phyloP scores from a whole-genome alignment of 2,329 filamentous ascomycete genomes.

The Dothideomycetes sp. region DNA sequence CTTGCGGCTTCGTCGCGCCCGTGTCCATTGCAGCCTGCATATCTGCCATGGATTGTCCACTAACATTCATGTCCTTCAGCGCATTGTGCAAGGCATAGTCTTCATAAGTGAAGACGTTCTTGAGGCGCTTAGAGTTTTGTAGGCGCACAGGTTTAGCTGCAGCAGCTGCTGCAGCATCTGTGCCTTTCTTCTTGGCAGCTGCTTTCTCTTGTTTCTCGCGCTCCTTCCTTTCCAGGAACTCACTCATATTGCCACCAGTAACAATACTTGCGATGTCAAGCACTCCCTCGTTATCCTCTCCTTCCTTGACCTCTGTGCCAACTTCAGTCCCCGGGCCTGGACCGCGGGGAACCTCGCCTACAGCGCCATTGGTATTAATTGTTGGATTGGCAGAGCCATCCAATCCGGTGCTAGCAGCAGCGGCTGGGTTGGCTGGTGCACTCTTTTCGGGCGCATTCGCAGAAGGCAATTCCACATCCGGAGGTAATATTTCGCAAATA shows the following conservation, averaged over 20 bases:
- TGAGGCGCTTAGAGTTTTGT: slow-evolving; percentile 61
- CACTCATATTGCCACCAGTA: slow-evolving; percentile 61
- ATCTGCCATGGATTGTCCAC: slow-evolving; percentile 34
- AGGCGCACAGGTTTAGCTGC: slow-evolving; percentile 48
- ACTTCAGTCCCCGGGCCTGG: slow-evolving; percentile 45
- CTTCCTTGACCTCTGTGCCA: slow-evolving; percentile 37
- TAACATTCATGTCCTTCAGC: slow-evolving; percentile 39
- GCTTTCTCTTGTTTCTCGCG: slow-evolving; percentile 62
- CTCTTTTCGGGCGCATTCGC: slow-evolving; percentile 28
- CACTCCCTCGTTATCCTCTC: slow-evolving; percentile 58
- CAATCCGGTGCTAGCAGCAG: slow-evolving; percentile 45
- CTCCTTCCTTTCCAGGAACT: slow-evolving; percentile 59
- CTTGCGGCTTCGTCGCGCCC: slow-evolving; percentile 26
- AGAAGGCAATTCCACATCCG: slow-evolving; percentile 42
- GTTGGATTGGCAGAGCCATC: slow-evolving; percentile 33
- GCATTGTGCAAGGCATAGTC: slow-evolving; percentile 48
- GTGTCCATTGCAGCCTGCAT: slow-evolving; percentile 42
- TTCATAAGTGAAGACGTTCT: slow-evolving; percentile 64
- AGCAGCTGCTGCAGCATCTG: slow-evolving; percentile 44
- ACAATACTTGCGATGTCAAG: slow-evolving; percentile 79
- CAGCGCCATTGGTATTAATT: slow-evolving; percentile 26
- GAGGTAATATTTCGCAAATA: slow-evolving; percentile 50
- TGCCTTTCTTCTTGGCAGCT: slow-evolving; percentile 45
- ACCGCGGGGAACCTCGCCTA: slow-evolving; percentile 37
- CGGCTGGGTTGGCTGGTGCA: slow-evolving; percentile 39